phyloP scores from a whole-genome alignment of 495 filamentous ascomycete species.

The Penicillium silybi region DNA sequence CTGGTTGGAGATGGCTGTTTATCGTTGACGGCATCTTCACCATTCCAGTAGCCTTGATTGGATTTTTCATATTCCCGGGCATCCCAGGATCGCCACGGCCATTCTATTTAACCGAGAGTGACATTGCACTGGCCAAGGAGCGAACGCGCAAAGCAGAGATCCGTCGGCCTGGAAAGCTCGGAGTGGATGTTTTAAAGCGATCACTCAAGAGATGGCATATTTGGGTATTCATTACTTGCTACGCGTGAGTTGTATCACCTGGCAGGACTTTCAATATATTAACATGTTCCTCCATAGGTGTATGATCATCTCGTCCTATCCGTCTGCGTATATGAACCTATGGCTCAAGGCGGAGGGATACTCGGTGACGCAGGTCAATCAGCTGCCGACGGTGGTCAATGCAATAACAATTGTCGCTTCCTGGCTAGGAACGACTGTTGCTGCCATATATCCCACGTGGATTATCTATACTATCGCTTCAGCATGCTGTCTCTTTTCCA shows the following conservation, averaged over 20 bases:
- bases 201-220: constrained; percentile 44
- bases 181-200: constrained; percentile 39
- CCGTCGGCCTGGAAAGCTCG: constrained; percentile 32
- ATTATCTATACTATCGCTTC: constrained; percentile 34
- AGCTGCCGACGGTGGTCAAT: constrained; percentile 41
- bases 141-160: constrained; percentile 25
- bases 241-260: constrained; percentile 28
- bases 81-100: constrained; percentile 42
- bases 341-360: constrained; percentile 48
- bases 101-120: constrained; percentile 36
- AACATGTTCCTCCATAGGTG: constrained; percentile 15
- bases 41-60: constrained; percentile 42
- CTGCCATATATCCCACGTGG: constrained; percentile 45
- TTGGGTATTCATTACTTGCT: constrained; percentile 43
- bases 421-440: constrained; percentile 43
- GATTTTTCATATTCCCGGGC: constrained; percentile 45
- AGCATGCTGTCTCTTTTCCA: constrained; percentile 33
- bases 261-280: background rate
- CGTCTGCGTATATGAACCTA: constrained; percentile 39
- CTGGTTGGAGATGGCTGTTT: constrained; percentile 48
- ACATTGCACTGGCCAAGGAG: constrained; percentile 37
- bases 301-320: constrained; percentile 43
- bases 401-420: constrained; percentile 42
- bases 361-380: constrained; percentile 43
- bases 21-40: constrained; percentile 50